These are phyloP conservation scores for Podaxis sp. DNA, from an alignment of 768 basidiomycete genomes.

Conservation along the genomic window DNA sequence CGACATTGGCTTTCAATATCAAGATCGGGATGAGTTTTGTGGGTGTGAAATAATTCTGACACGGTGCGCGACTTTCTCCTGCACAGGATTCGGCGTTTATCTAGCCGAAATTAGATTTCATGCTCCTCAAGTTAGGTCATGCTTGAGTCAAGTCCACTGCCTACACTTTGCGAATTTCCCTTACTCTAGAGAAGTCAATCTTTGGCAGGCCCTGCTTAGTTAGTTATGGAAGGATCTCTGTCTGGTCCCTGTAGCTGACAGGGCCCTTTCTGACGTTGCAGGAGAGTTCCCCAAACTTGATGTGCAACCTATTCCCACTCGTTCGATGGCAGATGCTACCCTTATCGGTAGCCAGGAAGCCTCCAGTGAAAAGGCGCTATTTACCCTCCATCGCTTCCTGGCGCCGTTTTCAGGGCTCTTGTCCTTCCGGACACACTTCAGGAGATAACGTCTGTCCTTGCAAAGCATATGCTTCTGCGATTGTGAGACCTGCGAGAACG, in stretches of 20 bases:
- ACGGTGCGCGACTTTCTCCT: background rate
- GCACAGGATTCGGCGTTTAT: background rate
- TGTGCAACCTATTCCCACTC: background rate
- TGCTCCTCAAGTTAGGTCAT: background rate
- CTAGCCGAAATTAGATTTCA: background rate
- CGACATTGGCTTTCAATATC: background rate
- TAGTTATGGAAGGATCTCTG: no score
- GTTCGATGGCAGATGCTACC: background rate
- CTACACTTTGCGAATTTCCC: background rate
- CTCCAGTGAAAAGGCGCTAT: background rate
- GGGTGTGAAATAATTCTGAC: background rate
- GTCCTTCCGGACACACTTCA: no score
- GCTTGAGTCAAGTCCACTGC: background rate
- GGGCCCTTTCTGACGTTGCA: background rate
- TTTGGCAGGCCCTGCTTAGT: background rate
- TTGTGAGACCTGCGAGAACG: no score
- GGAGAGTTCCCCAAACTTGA: background rate
- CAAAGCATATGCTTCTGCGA: no score
- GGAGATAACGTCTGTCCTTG: no score
- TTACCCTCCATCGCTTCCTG: no score
- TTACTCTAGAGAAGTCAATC: background rate
- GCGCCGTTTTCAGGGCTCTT: no score
- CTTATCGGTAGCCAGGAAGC: background rate
- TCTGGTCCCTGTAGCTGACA: background rate
- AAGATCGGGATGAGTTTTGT: background rate